Evolutionary conservation across 164 flowering plant genomes (phyloP).

Genomic region (Dillenia suffruticosa): DNA sequence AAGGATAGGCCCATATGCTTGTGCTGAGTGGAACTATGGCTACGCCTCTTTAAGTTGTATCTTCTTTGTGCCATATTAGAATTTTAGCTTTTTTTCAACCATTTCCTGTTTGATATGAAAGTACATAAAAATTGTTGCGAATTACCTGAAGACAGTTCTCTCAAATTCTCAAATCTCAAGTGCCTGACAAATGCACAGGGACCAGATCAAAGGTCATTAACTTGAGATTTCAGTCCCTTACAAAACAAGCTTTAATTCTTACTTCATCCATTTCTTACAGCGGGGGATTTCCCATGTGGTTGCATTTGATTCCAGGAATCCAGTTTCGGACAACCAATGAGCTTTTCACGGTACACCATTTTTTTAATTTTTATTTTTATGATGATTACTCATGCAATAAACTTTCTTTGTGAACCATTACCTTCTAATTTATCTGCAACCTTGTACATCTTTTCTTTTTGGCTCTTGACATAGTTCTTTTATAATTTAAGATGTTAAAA

Average conservation of each 20-base stretch:
- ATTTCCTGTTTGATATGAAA: not conserved
- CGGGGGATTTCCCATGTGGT: slow-evolving; percentile 69
- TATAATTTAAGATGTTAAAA: not conserved
- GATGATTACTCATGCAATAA: not conserved
- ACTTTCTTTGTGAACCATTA: too few species aligned
- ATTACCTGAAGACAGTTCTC: too few species aligned
- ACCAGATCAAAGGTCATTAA: too few species aligned
- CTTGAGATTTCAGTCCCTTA: too few species aligned
- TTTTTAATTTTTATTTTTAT: slow-evolving; percentile 1
- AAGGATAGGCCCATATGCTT: slow-evolving; percentile 66
- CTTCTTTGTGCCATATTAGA: not conserved
- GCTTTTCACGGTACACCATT: slow-evolving; percentile 41
- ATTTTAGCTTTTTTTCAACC: not conserved
- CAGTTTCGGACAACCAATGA: slow-evolving; percentile 54
- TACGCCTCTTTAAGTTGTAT: slow-evolving; percentile 6
- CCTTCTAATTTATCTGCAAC: too few species aligned
- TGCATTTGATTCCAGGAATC: slow-evolving; percentile 60
- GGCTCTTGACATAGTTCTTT: not conserved
- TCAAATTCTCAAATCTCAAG: too few species aligned
- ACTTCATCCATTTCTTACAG: not conserved
- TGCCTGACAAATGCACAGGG: too few species aligned
- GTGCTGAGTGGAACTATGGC: slow-evolving; percentile 81
- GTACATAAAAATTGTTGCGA: not conserved
- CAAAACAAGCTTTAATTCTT: too few species aligned
- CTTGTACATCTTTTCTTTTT: not conserved